phyloP scores from a whole-genome alignment of 1,139 yeast species.

The Pneumocystis oryctolagi region DNA sequence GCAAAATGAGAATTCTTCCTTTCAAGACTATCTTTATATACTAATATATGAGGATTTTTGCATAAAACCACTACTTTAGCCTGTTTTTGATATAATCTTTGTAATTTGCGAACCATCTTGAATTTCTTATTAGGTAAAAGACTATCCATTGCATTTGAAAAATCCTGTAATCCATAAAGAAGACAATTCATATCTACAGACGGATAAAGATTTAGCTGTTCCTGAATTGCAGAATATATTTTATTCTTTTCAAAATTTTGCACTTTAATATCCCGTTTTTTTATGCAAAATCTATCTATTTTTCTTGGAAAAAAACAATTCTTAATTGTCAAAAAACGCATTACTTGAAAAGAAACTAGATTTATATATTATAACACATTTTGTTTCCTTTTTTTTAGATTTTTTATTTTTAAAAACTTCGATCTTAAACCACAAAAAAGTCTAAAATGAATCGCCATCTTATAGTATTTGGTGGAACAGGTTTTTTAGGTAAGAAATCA shows the following conservation, averaged over 20 bases:
- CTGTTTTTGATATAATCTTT: not conserved
- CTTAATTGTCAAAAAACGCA: not conserved
- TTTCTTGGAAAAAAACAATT: not conserved
- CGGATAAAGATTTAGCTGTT: not conserved
- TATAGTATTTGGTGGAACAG: slow-evolving; percentile 13
- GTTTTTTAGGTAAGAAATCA: slow-evolving; percentile 11
- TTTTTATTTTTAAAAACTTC: not conserved
- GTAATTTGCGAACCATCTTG: not conserved
- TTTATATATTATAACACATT: not conserved
- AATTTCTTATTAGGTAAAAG: not conserved
- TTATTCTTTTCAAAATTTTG: not conserved
- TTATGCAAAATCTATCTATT: not conserved
- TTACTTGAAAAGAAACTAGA: not conserved
- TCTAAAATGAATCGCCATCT: slow-evolving; percentile 7
- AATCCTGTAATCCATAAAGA: not conserved
- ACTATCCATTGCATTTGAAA: not conserved
- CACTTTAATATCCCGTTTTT: not conserved
- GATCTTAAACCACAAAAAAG: not conserved
- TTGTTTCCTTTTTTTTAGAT: not conserved
- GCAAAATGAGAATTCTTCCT: not conserved
- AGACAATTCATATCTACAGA: not conserved
- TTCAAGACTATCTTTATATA: not conserved
- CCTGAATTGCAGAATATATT: not conserved
- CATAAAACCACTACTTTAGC: not conserved
- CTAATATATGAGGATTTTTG: not conserved